Conservation (phyloP, 805 yeast genomes). For the Candida ortonii region DNA sequence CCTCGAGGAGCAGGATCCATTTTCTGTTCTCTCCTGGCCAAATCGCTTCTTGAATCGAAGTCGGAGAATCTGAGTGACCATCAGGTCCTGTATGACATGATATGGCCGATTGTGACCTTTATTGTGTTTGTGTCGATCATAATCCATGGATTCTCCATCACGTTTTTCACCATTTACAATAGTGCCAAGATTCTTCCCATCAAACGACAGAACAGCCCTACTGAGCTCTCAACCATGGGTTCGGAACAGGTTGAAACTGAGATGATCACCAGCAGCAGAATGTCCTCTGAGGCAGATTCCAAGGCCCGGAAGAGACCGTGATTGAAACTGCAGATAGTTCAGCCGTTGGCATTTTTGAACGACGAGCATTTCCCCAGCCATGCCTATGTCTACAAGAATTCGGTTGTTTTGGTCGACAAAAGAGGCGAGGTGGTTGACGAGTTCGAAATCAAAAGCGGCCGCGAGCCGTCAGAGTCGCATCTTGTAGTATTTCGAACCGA, state of each 20-base stretch:
- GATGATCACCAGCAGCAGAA: neutral
- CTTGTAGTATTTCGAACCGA: conserved; percentile 66
- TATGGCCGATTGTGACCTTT: conserved; percentile 86
- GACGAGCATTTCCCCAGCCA: conserved; percentile 28
- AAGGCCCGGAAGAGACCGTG: conserved; percentile 4
- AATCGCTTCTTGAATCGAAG: conserved; percentile 41
- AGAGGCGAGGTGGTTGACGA: conserved; percentile 43
- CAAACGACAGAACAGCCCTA: conserved; percentile 21
- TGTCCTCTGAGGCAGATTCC: neutral
- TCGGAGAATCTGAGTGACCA: conserved; percentile 15
- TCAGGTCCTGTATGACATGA: conserved; percentile 27
- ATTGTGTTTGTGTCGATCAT: conserved; percentile 76
- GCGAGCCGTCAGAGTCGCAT: neutral
- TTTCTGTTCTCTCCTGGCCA: conserved; percentile 77
- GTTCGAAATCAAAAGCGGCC: conserved; percentile 10
- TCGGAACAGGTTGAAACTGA: too few relatives aligned
- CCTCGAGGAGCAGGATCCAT: conserved; percentile 96
- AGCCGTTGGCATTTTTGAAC: conserved; percentile 7
- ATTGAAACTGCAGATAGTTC: conserved; percentile 7
- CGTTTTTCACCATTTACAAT: conserved; percentile 42
- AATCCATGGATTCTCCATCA: conserved; percentile 90
- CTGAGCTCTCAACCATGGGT: too few relatives aligned
- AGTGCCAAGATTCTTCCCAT: conserved; percentile 32
- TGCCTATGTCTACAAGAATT: conserved; percentile 42
- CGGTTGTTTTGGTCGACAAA: conserved; percentile 41